A percentile compares a stretch with the other conserved stretches of the same genome.
These are phyloP conservation scores for Globisporangium spinosum DNA, from an alignment of 352 stramenopile genomes.

Conservation along the genomic window DNA sequence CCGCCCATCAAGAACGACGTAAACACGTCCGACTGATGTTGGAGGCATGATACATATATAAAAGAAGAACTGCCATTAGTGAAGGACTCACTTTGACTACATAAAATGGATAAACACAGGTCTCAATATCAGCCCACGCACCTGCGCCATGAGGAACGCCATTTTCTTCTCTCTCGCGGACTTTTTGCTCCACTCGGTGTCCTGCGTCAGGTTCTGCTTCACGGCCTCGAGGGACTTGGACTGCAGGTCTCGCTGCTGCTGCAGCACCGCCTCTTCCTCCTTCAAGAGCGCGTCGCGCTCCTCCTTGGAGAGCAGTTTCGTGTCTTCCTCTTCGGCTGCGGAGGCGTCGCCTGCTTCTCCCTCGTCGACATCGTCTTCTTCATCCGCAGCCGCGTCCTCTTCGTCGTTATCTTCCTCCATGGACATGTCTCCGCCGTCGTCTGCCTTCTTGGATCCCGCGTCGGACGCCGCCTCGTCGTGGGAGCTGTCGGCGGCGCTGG, in stretches of 20 bases:
- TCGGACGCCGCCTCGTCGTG: slow-evolving; percentile 13
- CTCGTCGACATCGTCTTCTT: slow-evolving; percentile 27
- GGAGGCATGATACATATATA: not conserved
- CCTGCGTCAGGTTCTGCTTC: slow-evolving; percentile 54
- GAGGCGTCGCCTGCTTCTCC: slow-evolving; percentile 25
- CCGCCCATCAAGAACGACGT: slow-evolving; percentile 87
- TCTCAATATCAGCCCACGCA: slow-evolving; percentile 3
- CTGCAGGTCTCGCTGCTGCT: slow-evolving; percentile 78
- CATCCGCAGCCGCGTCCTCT: slow-evolving; percentile 24
- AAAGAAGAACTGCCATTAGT: not conserved
- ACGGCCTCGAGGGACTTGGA: slow-evolving; percentile 69
- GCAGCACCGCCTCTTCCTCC: slow-evolving; percentile 67
- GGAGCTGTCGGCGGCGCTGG: slow-evolving; percentile 24
- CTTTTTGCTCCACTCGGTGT: slow-evolving; percentile 48
- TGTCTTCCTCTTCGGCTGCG: slow-evolving; percentile 22
- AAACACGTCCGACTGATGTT: slow-evolving; percentile 74
- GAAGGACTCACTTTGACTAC: slow-evolving; percentile 1
- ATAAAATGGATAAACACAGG: not conserved
- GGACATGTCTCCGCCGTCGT: slow-evolving; percentile 21
- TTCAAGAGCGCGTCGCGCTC: slow-evolving; percentile 54
- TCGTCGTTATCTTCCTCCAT: slow-evolving; percentile 29
- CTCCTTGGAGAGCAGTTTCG: slow-evolving; percentile 44
- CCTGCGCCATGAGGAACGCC: slow-evolving; percentile 86
- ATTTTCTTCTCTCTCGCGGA: slow-evolving; percentile 65
- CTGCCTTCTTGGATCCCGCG: slow-evolving; percentile 16